These are phyloP conservation scores for Zasmidium citrigriseum DNA, from an alignment of 2,329 filamentous ascomycete genomes.

Conservation along the genomic window DNA sequence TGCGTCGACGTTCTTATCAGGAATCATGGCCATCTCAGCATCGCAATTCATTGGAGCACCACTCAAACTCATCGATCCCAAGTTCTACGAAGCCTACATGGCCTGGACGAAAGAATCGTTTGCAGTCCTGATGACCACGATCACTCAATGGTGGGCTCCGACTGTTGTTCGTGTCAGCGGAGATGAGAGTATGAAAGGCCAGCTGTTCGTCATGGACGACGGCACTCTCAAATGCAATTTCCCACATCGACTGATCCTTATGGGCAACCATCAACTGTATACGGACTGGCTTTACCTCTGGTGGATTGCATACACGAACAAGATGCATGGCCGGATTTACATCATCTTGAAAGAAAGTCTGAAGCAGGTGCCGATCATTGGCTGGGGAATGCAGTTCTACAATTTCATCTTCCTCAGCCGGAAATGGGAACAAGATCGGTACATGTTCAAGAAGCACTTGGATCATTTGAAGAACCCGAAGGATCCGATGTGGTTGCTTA, in stretches of 20 bases:
- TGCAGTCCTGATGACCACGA: conserved; percentile 72
- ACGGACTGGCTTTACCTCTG: conserved; percentile 91
- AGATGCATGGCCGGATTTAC: conserved; percentile 82
- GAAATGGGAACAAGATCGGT: conserved; percentile 80
- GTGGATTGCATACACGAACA: conserved; percentile 88
- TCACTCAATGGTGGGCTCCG: conserved; percentile 87
- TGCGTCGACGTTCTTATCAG: conserved; percentile 53
- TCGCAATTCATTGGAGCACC: conserved; percentile 77
- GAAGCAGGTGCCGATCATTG: conserved; percentile 77
- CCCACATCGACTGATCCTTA: conserved; percentile 76
- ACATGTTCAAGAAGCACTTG: conserved; percentile 72
- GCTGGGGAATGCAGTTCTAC: conserved; percentile 80
- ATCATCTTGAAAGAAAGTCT: conserved; percentile 89
- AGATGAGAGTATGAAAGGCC: conserved; percentile 74
- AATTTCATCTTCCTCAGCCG: conserved; percentile 91
- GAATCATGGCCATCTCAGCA: conserved; percentile 55
- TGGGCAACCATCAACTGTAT: conserved; percentile 86
- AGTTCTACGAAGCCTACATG: conserved; percentile 84
- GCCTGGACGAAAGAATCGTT: conserved; percentile 83
- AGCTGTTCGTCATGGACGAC: conserved; percentile 69
- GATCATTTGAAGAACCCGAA: conserved; percentile 67
- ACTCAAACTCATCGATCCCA: conserved; percentile 72
- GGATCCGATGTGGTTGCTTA: conserved; percentile 85
- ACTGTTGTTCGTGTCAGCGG: conserved; percentile 81
- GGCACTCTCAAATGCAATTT: conserved; percentile 78